Conservation (phyloP, 441 rosid species). For the Pelargonium citronellum region DNA sequence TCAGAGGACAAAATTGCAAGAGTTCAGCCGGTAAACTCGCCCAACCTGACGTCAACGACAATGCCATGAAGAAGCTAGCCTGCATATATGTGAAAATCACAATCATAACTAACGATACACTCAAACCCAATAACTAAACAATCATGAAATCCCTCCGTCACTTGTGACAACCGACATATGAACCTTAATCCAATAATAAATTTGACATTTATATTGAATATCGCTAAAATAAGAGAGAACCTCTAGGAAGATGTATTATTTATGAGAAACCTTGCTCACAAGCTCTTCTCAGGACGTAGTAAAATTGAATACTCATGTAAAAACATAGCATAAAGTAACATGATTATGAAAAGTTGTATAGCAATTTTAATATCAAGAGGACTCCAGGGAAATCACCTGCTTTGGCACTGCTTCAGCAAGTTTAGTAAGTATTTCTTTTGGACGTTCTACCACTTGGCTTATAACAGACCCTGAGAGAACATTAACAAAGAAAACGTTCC, state of each 20-base stretch:
- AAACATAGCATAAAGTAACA: not conserved
- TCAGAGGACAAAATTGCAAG: slow-evolving; percentile 59
- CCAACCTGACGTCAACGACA: slow-evolving; percentile 89
- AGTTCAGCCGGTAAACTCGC: slow-evolving; percentile 79
- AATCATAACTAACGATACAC: not conserved
- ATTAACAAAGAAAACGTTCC: slow-evolving; percentile 88
- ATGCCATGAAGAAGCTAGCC: slow-evolving; percentile 94
- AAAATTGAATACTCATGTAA: slow-evolving; percentile 3
- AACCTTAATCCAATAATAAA: not conserved
- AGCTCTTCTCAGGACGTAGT: not conserved
- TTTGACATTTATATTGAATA: not conserved
- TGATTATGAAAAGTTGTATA: not conserved
- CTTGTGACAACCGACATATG: not conserved
- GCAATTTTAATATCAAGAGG: slow-evolving; percentile 13
- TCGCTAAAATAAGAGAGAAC: not conserved
- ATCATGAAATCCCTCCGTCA: not conserved
- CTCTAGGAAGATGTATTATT: not conserved
- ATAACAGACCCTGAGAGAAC: slow-evolving; percentile 75
- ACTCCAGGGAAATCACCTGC: slow-evolving; percentile 45
- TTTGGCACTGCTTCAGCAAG: slow-evolving; percentile 76
- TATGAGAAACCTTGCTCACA: not conserved
- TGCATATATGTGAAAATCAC: slow-evolving; percentile 33
- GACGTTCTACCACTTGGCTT: slow-evolving; percentile 43
- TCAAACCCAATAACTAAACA: not conserved
- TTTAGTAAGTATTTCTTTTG: slow-evolving; percentile 51